Evolutionary conservation across 345 rosid species (phyloP).

Genomic region (Rhodamnia rubescens): DNA sequence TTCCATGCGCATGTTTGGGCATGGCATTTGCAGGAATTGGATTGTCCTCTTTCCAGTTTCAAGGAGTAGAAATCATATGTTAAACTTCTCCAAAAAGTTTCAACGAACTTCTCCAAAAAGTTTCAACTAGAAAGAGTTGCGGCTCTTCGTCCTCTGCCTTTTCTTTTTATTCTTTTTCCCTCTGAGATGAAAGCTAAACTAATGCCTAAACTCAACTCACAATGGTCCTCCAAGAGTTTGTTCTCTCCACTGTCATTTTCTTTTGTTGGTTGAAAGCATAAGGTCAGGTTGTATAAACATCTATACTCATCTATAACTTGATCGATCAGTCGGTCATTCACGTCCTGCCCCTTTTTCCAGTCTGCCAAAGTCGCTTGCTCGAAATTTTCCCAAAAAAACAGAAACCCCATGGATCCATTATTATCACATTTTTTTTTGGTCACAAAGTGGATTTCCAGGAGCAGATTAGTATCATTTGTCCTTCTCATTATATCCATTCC

Average conservation of each 20-base stretch:
- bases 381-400: too few relatives aligned
- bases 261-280: background rate
- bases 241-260: background rate
- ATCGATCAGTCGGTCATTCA: background rate
- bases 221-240: background rate
- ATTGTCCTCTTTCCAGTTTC: background rate
- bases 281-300: background rate
- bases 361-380: background rate
- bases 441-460: background rate
- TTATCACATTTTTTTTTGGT: background rate
- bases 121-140: background rate
- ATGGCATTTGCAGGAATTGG: background rate
- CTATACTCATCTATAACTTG: background rate
- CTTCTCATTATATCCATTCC: background rate
- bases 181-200: background rate
- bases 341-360: background rate
- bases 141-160: background rate
- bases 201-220: background rate
- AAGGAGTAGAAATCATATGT: background rate
- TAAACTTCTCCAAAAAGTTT: background rate
- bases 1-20: background rate
- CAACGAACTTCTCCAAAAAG: background rate
- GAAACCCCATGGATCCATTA: background rate
- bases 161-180: background rate
- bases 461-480: background rate